Evolutionary conservation across 2,329 filamentous ascomycete genomes (phyloP).

Genomic region (Ophiostoma montium): DNA sequence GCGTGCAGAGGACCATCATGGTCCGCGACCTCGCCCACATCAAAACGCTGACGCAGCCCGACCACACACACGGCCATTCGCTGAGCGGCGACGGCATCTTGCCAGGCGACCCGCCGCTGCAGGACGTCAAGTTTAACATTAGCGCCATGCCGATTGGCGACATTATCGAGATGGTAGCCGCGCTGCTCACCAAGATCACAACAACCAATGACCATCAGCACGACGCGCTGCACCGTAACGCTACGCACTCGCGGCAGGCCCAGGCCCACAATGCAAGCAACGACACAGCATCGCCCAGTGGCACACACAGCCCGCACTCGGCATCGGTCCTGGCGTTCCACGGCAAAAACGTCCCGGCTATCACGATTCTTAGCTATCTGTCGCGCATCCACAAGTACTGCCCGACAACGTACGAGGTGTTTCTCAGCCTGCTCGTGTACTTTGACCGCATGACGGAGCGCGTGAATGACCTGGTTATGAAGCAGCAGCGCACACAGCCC

Average conservation of each 20-base stretch:
- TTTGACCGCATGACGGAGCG: slow-evolving; percentile 98
- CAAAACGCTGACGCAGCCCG: slow-evolving; percentile 70
- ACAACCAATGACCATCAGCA: slow-evolving; percentile 92
- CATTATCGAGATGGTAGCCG: slow-evolving; percentile 98
- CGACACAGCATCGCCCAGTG: slow-evolving; percentile 3
- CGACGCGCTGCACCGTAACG: slow-evolving; percentile 69
- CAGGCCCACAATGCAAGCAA: slow-evolving; percentile 23
- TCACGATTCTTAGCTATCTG: slow-evolving; percentile 91
- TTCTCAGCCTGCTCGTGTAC: slow-evolving; percentile 86
- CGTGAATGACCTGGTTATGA: slow-evolving; percentile 69
- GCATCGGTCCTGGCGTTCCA: slow-evolving; percentile 82
- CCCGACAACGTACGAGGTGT: slow-evolving; percentile 95
- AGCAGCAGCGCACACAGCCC: slow-evolving; percentile 36
- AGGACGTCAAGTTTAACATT: slow-evolving; percentile 71
- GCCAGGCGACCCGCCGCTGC: slow-evolving; percentile 33
- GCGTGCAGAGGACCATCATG: slow-evolving; percentile 47
- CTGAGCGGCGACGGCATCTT: slow-evolving; percentile 31
- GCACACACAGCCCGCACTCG: slow-evolving; percentile 31
- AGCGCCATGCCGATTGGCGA: slow-evolving; percentile 94
- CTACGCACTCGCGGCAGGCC: slow-evolving; percentile 42
- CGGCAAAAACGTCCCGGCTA: slow-evolving; percentile 93
- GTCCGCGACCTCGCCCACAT: slow-evolving; percentile 86
- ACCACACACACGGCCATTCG: slow-evolving; percentile 29
- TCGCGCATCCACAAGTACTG: slow-evolving; percentile 98
- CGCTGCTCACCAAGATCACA: slow-evolving; percentile 90